A percentile compares a stretch with the other conserved stretches of the same genome.
Evolutionary conservation across 192 early-diverging fungal species (phyloP).

Genomic region (Hyaloraphidium curvatum): DNA sequence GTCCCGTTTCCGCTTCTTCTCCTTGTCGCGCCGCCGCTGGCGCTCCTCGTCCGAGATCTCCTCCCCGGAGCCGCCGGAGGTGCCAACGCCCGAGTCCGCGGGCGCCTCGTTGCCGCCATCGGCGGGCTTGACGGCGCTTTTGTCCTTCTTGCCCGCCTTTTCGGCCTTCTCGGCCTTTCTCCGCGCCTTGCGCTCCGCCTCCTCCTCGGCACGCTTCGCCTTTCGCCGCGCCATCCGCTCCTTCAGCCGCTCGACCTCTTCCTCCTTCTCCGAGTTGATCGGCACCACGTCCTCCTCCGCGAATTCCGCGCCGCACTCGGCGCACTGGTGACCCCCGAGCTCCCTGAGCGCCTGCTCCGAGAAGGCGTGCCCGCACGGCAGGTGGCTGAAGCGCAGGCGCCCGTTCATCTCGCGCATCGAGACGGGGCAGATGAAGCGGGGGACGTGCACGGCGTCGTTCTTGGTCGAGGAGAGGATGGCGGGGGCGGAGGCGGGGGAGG

Average conservation of each 20-base stretch:
- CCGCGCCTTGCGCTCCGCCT: slow-evolving; percentile 24
- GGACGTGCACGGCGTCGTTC: slow-evolving; percentile 6
- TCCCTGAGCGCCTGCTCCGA: slow-evolving; percentile 57
- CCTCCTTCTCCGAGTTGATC: slow-evolving; percentile 40
- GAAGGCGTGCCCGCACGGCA: slow-evolving; percentile 59
- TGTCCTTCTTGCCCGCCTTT: slow-evolving; percentile 16
- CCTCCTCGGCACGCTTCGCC: slow-evolving; percentile 18
- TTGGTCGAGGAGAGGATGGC: slow-evolving; percentile 15
- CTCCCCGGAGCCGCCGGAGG: not conserved
- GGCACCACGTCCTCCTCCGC: slow-evolving; percentile 32
- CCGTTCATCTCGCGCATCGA: slow-evolving; percentile 75
- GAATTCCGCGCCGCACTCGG: slow-evolving; percentile 44
- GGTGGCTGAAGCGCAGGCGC: slow-evolving; percentile 13
- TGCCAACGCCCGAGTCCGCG: slow-evolving; percentile 7
- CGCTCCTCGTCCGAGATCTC: not conserved
- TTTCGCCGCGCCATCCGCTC: slow-evolving; percentile 30
- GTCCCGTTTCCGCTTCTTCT: not conserved
- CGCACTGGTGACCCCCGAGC: slow-evolving; percentile 37
- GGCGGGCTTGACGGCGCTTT: slow-evolving; percentile 18
- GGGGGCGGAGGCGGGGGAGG: slow-evolving; percentile 19
- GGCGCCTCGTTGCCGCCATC: slow-evolving; percentile 15
- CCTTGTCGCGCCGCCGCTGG: slow-evolving; percentile 1
- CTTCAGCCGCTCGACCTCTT: slow-evolving; percentile 40
- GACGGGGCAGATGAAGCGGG: slow-evolving; percentile 56
- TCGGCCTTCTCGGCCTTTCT: slow-evolving; percentile 21